These are phyloP conservation scores for Boletus huronensis DNA, from an alignment of 768 basidiomycete species.

Conservation along the genomic window DNA sequence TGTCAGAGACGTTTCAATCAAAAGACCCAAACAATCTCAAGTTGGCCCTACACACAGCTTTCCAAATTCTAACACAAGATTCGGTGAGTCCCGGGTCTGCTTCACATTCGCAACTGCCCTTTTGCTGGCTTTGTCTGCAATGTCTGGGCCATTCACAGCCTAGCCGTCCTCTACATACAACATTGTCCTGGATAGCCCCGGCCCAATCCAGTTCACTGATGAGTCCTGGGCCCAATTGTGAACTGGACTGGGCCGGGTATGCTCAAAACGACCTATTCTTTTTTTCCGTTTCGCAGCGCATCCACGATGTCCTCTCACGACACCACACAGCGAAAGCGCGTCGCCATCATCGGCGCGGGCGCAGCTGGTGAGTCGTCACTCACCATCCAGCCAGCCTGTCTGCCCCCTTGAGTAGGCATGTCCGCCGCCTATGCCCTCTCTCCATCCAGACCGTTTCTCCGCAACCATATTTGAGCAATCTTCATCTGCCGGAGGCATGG, in stretches of 20 bases:
- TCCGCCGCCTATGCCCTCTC: not conserved
- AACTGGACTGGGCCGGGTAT: not conserved
- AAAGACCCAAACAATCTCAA: no score
- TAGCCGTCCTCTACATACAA: no score
- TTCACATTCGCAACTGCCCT: no score
- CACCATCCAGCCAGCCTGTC: not conserved
- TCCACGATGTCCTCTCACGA: not conserved
- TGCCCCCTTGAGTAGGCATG: not conserved
- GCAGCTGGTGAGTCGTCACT: not conserved
- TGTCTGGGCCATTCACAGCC: no score
- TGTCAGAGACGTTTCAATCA: no score
- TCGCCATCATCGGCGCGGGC: not conserved
- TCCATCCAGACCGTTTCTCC: not conserved
- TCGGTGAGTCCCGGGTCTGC: no score
- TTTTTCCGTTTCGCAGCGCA: not conserved
- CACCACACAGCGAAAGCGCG: not conserved
- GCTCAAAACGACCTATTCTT: not conserved
- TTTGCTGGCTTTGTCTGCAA: no score
- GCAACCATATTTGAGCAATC: not conserved
- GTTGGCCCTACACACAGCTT: no score
- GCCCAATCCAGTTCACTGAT: not conserved
- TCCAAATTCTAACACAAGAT: no score
- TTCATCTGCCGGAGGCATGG: not conserved
- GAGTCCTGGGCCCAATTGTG: not conserved
- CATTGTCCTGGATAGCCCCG: not conserved